Percentiles rank a stretch among this genome's conserved stretches.
Conservation (phyloP, 306 rosid genomes). For the Comarum palustre region DNA sequence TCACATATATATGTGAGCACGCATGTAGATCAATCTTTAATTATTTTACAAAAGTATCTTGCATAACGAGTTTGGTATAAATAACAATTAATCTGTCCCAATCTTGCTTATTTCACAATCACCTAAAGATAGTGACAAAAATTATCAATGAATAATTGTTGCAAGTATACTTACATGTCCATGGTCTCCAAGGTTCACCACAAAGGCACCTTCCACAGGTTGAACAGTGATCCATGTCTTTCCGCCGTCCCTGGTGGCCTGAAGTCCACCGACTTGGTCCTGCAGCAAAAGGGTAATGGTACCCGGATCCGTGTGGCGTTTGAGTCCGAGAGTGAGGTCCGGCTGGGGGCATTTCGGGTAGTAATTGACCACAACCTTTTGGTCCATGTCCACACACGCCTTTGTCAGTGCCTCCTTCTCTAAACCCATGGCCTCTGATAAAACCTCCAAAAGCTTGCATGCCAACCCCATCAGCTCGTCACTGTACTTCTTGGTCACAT, state of each 20-base stretch:
- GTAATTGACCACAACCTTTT: slow-evolving; percentile 68
- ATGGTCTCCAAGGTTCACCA: slow-evolving; percentile 93
- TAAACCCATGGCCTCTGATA: slow-evolving; percentile 86
- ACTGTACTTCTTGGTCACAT: slow-evolving; percentile 63
- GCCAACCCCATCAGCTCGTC: slow-evolving; percentile 66
- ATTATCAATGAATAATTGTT: not conserved
- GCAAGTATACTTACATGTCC: slow-evolving; percentile 53
- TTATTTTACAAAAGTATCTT: too few relatives aligned
- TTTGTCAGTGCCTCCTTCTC: slow-evolving; percentile 67
- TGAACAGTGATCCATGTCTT: slow-evolving; percentile 84
- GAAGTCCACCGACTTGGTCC: slow-evolving; percentile 92
- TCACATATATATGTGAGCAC: too few relatives aligned
- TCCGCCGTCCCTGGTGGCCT: slow-evolving; percentile 72
- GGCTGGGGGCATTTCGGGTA: slow-evolving; percentile 93
- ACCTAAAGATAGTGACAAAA: not conserved
- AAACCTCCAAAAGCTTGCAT: slow-evolving; percentile 63
- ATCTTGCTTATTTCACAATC: not conserved
- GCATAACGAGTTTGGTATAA: not conserved
- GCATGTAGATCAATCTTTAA: too few relatives aligned
- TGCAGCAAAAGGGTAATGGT: slow-evolving; percentile 86
- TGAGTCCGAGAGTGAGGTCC: slow-evolving; percentile 80
- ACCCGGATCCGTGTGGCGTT: slow-evolving; percentile 88
- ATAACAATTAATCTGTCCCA: not conserved
- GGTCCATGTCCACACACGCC: slow-evolving; percentile 91
- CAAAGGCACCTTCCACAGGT: slow-evolving; percentile 78